Base-by-base conservation (phyloP, 2,329 filamentous ascomycete species). In the Leptoxyphium fumago region DNA sequence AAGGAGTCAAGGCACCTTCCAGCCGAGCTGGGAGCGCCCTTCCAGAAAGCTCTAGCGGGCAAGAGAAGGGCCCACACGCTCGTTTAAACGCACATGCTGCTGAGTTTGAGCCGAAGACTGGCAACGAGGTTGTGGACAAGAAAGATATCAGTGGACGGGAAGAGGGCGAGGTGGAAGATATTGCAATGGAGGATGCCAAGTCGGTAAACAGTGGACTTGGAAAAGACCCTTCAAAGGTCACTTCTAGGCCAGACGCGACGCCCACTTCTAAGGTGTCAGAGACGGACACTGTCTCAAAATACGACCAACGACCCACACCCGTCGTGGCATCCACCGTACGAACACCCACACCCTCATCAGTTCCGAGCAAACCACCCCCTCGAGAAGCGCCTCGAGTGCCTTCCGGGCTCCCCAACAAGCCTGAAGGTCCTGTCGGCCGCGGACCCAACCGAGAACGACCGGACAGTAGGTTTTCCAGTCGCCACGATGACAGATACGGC, bases 141-240 rank as follows among this genome's bases (percentile, higher is more conserved):
- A 58, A 58, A 41, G 51, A 48, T 13, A 50, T 50, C n/a, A 47
- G 45, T 38, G 50, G 47, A 6, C 47, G 76, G 43, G 82, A 86
- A 58, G 82, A 86, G 55, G 82, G 82, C 15, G 82, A 86, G 58
- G 80, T 84, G 18, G 48, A 42, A 18, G 54, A 52, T 40, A 29
- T 43, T 2, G 48, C 51, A n/a, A 57, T 52, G 54, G 52, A 50
- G 32, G 55, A 55, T 43, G 15, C 39, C 47, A 5, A 39, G 6
- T 40, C 11, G 5, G 34, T 17, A 17, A 17, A 6, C 26, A 4
- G 32, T 26, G 32, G 11, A 30, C 10, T 13, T 13, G 15, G 41
- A 21, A 10, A 38, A 40, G 18, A 14, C 14, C 13, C 18, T 10
- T 10, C 11, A 14, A 15, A 13, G 18, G 29, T 11, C 18, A 13